Conservation (phyloP, 441 rosid genomes). For the Pelargonium hybrid region DNA sequence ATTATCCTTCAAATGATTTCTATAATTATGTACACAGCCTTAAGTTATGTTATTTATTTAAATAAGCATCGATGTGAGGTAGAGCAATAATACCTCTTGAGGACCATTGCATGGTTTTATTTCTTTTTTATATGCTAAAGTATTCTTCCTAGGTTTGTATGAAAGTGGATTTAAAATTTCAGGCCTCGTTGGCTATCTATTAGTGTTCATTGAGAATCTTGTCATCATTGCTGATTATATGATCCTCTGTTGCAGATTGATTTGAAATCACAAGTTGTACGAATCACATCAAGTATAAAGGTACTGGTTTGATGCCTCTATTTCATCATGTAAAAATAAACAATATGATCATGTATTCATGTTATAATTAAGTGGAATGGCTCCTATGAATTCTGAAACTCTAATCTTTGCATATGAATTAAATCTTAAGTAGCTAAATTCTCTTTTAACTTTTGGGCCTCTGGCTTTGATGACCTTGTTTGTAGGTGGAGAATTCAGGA, state of each 20-base stretch:
- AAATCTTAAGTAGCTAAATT: not conserved
- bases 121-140: not conserved
- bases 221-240: not conserved
- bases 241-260: conserved; percentile 51
- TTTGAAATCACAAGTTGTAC: conserved; percentile 67
- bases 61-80: not conserved
- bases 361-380: not conserved
- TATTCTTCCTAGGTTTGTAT: not conserved
- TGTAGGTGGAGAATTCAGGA: conserved; percentile 68
- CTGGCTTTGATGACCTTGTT: conserved; percentile 3
- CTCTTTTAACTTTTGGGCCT: not conserved
- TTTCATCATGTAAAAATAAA: not conserved
- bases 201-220: not conserved
- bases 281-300: conserved; percentile 60
- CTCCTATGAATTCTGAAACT: not conserved
- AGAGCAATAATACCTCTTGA: not conserved
- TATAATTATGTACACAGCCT: not conserved
- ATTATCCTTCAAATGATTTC: not conserved
- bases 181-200: not conserved
- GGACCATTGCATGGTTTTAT: not conserved
- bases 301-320: conserved; percentile 23
- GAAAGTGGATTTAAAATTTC: not conserved
- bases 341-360: not conserved
- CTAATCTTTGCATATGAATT: not conserved
- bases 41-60: not conserved